phyloP scores from a whole-genome alignment of 176 grass and related monocot genomes.

The Musa beccarii region DNA sequence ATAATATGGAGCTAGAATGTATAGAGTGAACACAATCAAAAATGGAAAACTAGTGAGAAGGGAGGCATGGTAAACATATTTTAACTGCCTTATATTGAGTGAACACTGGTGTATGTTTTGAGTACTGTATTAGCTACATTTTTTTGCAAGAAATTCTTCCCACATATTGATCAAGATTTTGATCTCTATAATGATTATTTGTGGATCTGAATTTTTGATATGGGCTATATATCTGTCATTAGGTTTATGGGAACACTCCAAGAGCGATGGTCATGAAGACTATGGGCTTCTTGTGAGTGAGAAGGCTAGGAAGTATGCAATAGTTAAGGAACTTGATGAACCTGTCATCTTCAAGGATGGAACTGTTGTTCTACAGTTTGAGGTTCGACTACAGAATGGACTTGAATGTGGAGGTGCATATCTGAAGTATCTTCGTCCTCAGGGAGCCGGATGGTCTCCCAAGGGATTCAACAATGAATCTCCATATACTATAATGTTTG shows the following conservation, averaged over 20 bases:
- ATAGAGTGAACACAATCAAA: too few relatives aligned
- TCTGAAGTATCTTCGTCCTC: slow-evolving; percentile 78
- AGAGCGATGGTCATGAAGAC: slow-evolving; percentile 93
- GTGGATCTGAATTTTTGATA: background rate
- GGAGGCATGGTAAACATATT: too few relatives aligned
- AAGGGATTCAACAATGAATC: slow-evolving; percentile 87
- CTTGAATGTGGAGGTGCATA: slow-evolving; percentile 94
- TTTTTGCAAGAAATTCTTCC: background rate
- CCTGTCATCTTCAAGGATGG: slow-evolving; percentile 67
- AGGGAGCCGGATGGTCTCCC: slow-evolving; percentile 52
- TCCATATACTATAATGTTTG: slow-evolving; percentile 94
- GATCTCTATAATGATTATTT: background rate
- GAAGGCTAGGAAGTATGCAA: slow-evolving; percentile 74
- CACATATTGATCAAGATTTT: background rate
- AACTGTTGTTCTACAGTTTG: slow-evolving; percentile 72
- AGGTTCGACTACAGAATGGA: slow-evolving; percentile 86
- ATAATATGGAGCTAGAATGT: too few relatives aligned
- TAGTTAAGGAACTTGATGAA: slow-evolving; percentile 78
- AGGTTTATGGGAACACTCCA: slow-evolving; percentile 88
- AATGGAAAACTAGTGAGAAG: too few relatives aligned
- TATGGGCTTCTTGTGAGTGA: slow-evolving; percentile 84
- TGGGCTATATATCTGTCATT: slow-evolving; percentile 2
- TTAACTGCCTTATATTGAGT: too few relatives aligned
- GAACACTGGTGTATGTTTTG: too few relatives aligned
- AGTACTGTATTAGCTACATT: background rate